Conservation (phyloP, 2,329 filamentous ascomycete genomes). For the Penicillium sp. region DNA sequence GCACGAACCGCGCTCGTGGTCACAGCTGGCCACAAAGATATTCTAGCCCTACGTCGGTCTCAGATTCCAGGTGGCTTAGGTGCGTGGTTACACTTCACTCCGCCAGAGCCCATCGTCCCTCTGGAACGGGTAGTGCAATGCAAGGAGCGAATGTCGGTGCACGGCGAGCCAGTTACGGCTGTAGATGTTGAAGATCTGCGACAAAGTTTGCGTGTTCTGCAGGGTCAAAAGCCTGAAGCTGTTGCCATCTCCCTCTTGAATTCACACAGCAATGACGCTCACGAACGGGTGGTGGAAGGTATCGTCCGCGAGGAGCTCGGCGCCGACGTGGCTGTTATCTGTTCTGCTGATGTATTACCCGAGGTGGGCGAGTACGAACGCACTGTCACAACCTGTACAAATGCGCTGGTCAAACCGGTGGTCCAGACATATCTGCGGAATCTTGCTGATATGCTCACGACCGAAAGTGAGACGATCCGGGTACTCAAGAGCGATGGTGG, state of each 20-base stretch:
- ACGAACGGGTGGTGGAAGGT: slow-evolving; percentile 44
- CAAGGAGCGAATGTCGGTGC: slow-evolving; percentile 47
- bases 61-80: slow-evolving; percentile 56
- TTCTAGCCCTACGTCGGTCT: slow-evolving; percentile 49
- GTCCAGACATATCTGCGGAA: slow-evolving; percentile 50
- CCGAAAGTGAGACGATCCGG: slow-evolving; percentile 49
- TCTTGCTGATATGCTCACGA: slow-evolving; percentile 41
- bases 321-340: slow-evolving; percentile 46
- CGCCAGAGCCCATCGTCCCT: slow-evolving; percentile 52
- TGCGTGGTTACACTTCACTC: slow-evolving; percentile 52
- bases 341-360: slow-evolving; percentile 49
- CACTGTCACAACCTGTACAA: slow-evolving; percentile 51
- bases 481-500: slow-evolving; percentile 55
- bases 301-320: slow-evolving; percentile 49
- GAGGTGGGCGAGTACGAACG: slow-evolving; percentile 54
- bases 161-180: slow-evolving; percentile 43
- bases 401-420: slow-evolving; percentile 52
- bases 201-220: slow-evolving; percentile 40
- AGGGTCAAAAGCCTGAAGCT: slow-evolving; percentile 46
- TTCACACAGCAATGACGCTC: slow-evolving; percentile 47
- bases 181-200: slow-evolving; percentile 46
- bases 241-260: slow-evolving; percentile 52
- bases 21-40: slow-evolving; percentile 53
- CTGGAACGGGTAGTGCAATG: slow-evolving; percentile 52
- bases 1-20: slow-evolving; percentile 51